Evolutionary conservation across 371 early-diverging fungal genomes (phyloP).

Genomic region (Lichtheimia corymbifera): DNA sequence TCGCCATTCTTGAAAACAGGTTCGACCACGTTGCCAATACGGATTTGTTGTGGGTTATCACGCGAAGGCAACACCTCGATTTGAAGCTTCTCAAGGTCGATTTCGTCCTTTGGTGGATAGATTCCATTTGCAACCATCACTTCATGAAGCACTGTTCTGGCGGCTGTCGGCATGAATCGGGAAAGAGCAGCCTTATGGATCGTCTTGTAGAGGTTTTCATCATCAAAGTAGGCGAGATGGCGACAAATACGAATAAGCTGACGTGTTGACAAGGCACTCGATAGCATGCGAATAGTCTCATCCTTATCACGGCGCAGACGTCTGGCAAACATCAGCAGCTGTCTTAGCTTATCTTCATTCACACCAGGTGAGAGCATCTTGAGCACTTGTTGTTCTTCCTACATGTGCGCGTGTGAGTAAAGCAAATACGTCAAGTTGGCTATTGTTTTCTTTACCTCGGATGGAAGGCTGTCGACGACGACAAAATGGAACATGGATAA

Average conservation of each 20-base stretch:
- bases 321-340: conserved; percentile 65
- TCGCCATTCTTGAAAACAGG: conserved; percentile 60
- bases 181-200: conserved; percentile 77
- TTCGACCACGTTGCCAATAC: conserved; percentile 60
- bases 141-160: conserved; percentile 67
- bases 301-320: conserved; percentile 67
- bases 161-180: conserved; percentile 74
- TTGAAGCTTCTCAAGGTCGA: conserved; percentile 40
- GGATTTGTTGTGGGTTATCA: conserved; percentile 48
- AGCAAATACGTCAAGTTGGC: not conserved
- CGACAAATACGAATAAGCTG: conserved; percentile 81
- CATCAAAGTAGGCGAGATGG: conserved; percentile 67
- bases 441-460: conserved; percentile 14
- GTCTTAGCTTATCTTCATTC: conserved; percentile 51
- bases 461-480: conserved; percentile 66
- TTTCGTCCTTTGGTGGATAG: conserved; percentile 39
- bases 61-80: conserved; percentile 62
- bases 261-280: conserved; percentile 70
- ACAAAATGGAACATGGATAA: conserved; percentile 76
- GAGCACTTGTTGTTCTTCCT: conserved; percentile 67
- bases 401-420: not conserved
- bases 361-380: conserved; percentile 67
- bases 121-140: conserved; percentile 65
- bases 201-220: conserved; percentile 68
- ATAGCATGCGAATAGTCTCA: conserved; percentile 64